Conservation (phyloP, 225 moss, liverwort and hornwort genomes). For the Pleurozium schreberi region DNA sequence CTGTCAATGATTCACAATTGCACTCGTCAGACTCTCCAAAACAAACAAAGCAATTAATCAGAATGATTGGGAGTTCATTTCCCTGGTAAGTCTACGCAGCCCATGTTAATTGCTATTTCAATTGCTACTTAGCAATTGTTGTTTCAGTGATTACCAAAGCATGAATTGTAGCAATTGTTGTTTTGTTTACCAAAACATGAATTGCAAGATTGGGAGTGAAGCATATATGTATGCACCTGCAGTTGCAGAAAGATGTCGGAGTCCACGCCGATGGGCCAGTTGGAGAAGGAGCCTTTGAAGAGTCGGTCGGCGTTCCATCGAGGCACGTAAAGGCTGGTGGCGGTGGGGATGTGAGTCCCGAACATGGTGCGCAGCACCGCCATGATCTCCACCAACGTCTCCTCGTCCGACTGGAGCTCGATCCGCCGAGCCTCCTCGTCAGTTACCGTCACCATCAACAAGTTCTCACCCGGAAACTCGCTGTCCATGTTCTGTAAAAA, state of each 20-base stretch:
- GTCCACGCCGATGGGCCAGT: slow-evolving; percentile 72
- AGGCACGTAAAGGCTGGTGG: slow-evolving; percentile 36
- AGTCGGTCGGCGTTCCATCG: slow-evolving; percentile 47
- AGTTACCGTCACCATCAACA: slow-evolving; percentile 62
- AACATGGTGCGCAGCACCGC: slow-evolving; percentile 60
- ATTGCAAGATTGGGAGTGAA: background rate
- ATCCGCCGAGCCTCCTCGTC: slow-evolving; percentile 78
- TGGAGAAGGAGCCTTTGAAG: slow-evolving; percentile 62
- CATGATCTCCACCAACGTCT: slow-evolving; percentile 49
- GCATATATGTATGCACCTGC: slow-evolving; percentile 21
- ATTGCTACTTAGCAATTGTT: background rate
- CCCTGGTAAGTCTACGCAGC: background rate
- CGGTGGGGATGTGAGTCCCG: slow-evolving; percentile 29
- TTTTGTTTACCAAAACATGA: background rate
- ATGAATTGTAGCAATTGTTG: background rate
- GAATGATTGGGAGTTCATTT: background rate
- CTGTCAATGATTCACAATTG: background rate
- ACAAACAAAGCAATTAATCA: background rate
- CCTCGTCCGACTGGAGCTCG: slow-evolving; percentile 50
- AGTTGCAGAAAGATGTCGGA: slow-evolving; percentile 34
- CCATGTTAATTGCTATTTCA: background rate
- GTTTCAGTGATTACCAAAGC: background rate
- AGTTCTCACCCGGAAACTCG: slow-evolving; percentile 57
- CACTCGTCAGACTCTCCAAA: background rate
- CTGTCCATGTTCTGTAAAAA: slow-evolving; percentile 51